Base-by-base conservation (phyloP, 345 rosid genomes). In the Sonneratia alba region DNA sequence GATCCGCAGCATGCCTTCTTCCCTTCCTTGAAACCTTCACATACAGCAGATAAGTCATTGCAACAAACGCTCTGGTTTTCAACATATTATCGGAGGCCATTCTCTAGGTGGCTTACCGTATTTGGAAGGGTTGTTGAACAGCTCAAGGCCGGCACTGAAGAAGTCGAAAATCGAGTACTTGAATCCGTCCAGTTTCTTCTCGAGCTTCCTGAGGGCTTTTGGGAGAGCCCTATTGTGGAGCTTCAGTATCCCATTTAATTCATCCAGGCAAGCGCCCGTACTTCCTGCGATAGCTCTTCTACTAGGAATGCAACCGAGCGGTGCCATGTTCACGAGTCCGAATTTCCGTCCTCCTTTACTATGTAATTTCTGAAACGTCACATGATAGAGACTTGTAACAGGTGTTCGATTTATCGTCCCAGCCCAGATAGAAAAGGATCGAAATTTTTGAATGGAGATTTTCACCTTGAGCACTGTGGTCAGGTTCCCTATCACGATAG, bases 261-360 rank as follows among this genome's bases (percentile, higher is more conserved):
- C 14, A 15, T 56, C 66, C 14, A n/a, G 13, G 38, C 78, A 71
- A 4, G 14, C 15, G 2, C 42, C 67, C 7, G 8, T 21, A 1
- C 42, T 70, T 13, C 47, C 47, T 14, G 36, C 8, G 24, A 7
- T 34, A 3, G 65, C 24, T 71, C 70, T 70, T 7, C 63, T 37
- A 3, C 3, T 5, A 0, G 84, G 81, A 0, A 68, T 10, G 62
- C 76, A 76, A 38, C 81, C 81, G 45, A 81, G 27, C 2, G 80
- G 81, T 14, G 48, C 70, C 53, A 42, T 51, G 16, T 57, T 63
- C 2, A 78, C 67, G 34, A 78, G 65, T 37, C 57, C 80, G 66
- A 81, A 73, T 65, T 76, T 81, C 71, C 78, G 76, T 66, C 76
- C 81, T 37, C 84, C 84, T 36, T 16, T 43, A 1, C 16, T 40